These are phyloP conservation scores for Cryptococcus depauperatus DNA, from an alignment of 1,284 basidiomycete genomes.

Conservation along the genomic window DNA sequence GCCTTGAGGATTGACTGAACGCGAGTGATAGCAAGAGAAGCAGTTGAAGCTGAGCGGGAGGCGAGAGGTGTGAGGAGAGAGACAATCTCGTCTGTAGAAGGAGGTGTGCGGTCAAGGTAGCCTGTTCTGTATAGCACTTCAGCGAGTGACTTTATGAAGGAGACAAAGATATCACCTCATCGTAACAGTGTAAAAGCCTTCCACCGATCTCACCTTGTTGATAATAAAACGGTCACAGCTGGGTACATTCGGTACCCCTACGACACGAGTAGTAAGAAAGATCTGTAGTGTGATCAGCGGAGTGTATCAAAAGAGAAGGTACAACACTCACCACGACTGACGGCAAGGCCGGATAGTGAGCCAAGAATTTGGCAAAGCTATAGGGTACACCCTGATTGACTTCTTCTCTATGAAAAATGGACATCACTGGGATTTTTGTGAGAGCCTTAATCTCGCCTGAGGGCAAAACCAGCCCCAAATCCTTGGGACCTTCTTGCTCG, in stretches of 20 bases:
- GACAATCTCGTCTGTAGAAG: conserved; percentile 50
- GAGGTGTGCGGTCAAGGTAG: conserved; percentile 55
- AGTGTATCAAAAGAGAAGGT: not conserved
- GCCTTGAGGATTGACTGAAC: conserved; percentile 46
- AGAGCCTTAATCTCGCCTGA: conserved; percentile 37
- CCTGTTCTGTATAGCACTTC: conserved; percentile 44
- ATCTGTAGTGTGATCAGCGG: conserved; percentile 42
- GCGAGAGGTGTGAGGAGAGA: conserved; percentile 49
- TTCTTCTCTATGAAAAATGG: conserved; percentile 54
- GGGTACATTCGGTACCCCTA: conserved; percentile 50
- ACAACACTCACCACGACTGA: conserved; percentile 49
- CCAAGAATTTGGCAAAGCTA: conserved; percentile 53
- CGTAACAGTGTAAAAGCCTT: conserved; percentile 57
- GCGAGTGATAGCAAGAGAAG: conserved; percentile 41
- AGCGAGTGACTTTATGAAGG: not conserved
- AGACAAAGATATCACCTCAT: conserved; percentile 50
- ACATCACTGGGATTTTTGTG: conserved; percentile 50
- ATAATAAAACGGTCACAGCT: conserved; percentile 51
- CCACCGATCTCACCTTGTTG: conserved; percentile 51
- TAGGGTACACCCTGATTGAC: conserved; percentile 54
- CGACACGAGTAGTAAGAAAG: conserved; percentile 54
- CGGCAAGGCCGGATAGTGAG: conserved; percentile 57
- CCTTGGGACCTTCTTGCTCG: conserved; percentile 2
- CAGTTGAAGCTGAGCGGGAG: conserved; percentile 44
- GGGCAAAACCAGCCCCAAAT: not conserved